phyloP scores from a whole-genome alignment of 163 green algal species.

The Scenedesmus sp. region DNA sequence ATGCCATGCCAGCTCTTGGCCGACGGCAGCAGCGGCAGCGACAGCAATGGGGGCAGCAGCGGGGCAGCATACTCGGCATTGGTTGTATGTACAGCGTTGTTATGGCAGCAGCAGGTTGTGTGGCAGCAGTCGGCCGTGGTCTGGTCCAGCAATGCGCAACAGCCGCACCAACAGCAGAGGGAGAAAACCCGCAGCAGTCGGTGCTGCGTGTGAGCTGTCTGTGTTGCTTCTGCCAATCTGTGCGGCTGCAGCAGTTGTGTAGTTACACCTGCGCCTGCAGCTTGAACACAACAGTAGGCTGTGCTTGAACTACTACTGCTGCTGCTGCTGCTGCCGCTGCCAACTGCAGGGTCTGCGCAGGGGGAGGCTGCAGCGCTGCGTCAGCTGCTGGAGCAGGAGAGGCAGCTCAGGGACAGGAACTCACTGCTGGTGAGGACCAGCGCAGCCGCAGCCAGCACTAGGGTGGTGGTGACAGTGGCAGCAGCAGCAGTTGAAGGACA shows the following conservation, averaged over 20 bases:
- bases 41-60: not conserved
- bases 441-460: not conserved
- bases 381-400: constrained; percentile 69
- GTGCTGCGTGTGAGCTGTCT: not conserved
- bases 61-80: not conserved
- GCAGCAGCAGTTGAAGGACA: not conserved
- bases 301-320: too few relatives aligned
- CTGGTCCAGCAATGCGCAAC: not conserved
- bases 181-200: not conserved
- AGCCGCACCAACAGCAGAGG: constrained; percentile 7
- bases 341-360: not conserved
- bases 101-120: not conserved
- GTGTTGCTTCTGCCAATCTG: not conserved
- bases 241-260: not conserved
- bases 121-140: not conserved
- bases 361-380: constrained; percentile 35
- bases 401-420: constrained; percentile 84
- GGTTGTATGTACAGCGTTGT: not conserved
- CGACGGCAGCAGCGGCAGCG: not conserved
- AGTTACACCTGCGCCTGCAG: too few relatives aligned
- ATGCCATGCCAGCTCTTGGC: not conserved
- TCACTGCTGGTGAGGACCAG: constrained; percentile 73
- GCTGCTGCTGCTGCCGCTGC: constrained; percentile 29
- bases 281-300: too few relatives aligned
- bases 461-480: not conserved